Conservation (phyloP, 1,284 basidiomycete species). For the Inonotus hispidus region DNA sequence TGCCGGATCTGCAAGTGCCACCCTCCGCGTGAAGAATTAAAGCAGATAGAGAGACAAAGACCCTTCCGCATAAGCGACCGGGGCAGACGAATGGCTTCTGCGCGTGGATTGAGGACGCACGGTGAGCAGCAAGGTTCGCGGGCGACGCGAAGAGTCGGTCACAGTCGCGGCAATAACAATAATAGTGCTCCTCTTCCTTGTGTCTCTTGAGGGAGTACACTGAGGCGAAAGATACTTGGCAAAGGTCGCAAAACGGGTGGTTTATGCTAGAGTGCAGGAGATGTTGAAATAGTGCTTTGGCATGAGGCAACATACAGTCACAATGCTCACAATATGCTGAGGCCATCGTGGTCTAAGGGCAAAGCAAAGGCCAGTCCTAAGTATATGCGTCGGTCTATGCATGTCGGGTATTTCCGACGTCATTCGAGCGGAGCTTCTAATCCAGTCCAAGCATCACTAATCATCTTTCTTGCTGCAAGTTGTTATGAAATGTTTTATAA, state of each 20-base stretch:
- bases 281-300: conserved; percentile 8
- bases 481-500: too few relatives aligned
- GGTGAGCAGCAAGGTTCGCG: conserved; percentile 23
- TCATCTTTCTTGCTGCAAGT: too few relatives aligned
- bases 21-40: conserved; percentile 31
- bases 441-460: too few relatives aligned
- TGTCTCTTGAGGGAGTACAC: too few relatives aligned
- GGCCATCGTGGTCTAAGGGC: background rate
- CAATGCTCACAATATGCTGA: conserved; percentile 14
- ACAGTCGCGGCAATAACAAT: conserved; percentile 47
- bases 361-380: background rate
- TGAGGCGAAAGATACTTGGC: background rate
- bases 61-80: conserved; percentile 23
- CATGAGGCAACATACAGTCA: conserved; percentile 5
- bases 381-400: too few relatives aligned
- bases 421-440: too few relatives aligned
- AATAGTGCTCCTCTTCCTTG: conserved; percentile 22
- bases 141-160: conserved; percentile 33
- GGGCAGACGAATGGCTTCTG: conserved; percentile 23
- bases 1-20: conserved; percentile 28
- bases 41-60: conserved; percentile 30
- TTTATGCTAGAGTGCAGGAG: conserved; percentile 5
- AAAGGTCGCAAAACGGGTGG: background rate
- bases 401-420: too few relatives aligned
- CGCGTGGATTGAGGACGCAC: conserved; percentile 24